Evolutionary conservation across 352 stramenopile species (phyloP).

Genomic region (Globisporangium perplexum): DNA sequence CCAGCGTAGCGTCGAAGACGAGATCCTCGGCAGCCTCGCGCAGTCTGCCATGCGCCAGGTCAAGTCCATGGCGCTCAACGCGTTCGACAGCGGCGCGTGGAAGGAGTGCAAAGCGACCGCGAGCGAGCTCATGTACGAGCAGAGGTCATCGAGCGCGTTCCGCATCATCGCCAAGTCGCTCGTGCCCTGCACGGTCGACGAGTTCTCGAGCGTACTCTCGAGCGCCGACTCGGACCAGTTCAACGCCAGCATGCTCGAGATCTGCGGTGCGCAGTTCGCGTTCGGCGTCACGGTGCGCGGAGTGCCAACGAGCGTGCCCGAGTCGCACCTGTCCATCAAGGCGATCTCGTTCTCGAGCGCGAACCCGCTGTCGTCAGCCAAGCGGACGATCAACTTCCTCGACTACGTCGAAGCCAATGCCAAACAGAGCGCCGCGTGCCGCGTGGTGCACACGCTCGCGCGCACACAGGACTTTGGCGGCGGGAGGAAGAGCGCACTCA

Average conservation of each 20-base stretch:
- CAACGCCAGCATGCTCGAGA: slow-evolving; percentile 25
- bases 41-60: slow-evolving; percentile 10
- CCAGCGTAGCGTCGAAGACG: slow-evolving; percentile 7
- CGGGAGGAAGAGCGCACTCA: slow-evolving; percentile 3
- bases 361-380: slow-evolving; percentile 13
- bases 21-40: slow-evolving; percentile 11
- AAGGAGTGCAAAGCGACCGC: slow-evolving; percentile 4
- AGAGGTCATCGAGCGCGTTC: slow-evolving; percentile 10
- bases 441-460: slow-evolving; percentile 17
- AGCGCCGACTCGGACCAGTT: slow-evolving; percentile 18
- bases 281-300: slow-evolving; percentile 21
- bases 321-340: slow-evolving; percentile 19
- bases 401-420: slow-evolving; percentile 16
- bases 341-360: slow-evolving; percentile 14
- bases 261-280: slow-evolving; percentile 14
- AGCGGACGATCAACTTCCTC: slow-evolving; percentile 14
- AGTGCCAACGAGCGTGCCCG: slow-evolving; percentile 1
- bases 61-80: slow-evolving; percentile 3
- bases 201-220: slow-evolving; percentile 16
- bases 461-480: slow-evolving; percentile 5
- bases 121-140: slow-evolving; percentile 11
- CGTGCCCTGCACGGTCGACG: slow-evolving; percentile 17
- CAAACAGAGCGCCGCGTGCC: slow-evolving; percentile 4
- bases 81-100: slow-evolving; percentile 4
- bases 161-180: slow-evolving; percentile 14